Evolutionary conservation across 495 filamentous ascomycete species (phyloP).

Genomic region (Hyaloscypha finlandica): DNA sequence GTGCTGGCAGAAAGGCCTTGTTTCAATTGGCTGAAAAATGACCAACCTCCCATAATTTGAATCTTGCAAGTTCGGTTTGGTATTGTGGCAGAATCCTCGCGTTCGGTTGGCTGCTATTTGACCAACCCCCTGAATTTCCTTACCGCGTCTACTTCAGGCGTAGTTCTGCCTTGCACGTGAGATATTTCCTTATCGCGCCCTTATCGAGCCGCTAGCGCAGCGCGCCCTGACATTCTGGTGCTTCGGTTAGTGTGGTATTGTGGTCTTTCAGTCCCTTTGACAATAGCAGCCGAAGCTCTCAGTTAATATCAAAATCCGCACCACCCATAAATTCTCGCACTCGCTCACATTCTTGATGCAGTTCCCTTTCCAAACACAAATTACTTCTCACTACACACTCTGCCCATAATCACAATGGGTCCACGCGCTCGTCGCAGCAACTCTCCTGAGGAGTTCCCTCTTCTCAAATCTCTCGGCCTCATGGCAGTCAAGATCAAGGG

Average conservation of each 20-base stretch:
- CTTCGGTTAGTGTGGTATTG: background rate
- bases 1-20: background rate
- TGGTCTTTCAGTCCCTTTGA: background rate
- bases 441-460: conserved; percentile 48
- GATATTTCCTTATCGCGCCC: background rate
- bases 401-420: conserved; percentile 1
- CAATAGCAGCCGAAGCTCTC: background rate
- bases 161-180: background rate
- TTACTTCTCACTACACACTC: background rate
- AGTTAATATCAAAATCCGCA: background rate
- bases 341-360: background rate
- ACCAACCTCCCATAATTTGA: background rate
- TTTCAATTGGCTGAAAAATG: background rate
- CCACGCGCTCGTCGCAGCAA: conserved; percentile 5
- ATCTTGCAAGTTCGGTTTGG: background rate
- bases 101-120: no score
- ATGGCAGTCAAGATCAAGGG: conserved; percentile 53
- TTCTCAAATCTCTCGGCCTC: conserved; percentile 49
- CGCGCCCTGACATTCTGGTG: background rate
- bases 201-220: background rate
- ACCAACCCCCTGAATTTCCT: background rate
- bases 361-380: background rate
- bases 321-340: background rate
- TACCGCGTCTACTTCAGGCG: background rate
- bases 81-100: background rate